Conservation (phyloP, 352 stramenopile species). For the Phytophthora fragariaefolia region DNA sequence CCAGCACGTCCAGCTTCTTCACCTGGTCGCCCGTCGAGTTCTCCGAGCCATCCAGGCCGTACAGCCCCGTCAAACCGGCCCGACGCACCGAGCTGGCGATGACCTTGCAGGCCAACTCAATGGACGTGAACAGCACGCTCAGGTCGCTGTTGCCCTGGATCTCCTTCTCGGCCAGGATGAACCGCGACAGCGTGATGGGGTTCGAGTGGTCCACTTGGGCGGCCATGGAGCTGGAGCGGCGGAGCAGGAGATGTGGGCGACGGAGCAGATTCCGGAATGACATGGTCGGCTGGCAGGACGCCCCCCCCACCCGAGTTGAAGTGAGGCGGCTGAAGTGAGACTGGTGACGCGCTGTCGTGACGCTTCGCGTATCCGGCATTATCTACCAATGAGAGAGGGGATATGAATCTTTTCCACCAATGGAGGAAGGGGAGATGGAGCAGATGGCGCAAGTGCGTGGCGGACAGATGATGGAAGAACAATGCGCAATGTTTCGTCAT, state of each 20-base stretch:
- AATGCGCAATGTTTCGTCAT: too few relatives aligned
- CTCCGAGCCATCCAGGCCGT: constrained; percentile 96
- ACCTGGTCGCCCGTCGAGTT: constrained; percentile 98
- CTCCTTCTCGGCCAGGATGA: constrained; percentile 93
- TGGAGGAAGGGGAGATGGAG: not conserved
- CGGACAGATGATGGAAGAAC: constrained; percentile 3
- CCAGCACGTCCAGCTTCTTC: constrained; percentile 99
- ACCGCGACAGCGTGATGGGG: constrained; percentile 94
- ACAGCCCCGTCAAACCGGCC: constrained; percentile 91
- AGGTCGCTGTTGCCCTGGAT: constrained; percentile 94
- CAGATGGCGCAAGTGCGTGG: constrained; percentile 29
- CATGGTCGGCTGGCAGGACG: too few relatives aligned
- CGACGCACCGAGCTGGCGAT: constrained; percentile 97
- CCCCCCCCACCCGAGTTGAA: too few relatives aligned
- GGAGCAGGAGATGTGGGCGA: constrained; percentile 14
- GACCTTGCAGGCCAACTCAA: constrained; percentile 97
- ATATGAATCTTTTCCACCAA: too few relatives aligned
- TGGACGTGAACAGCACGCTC: constrained; percentile 96
- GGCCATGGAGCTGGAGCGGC: constrained; percentile 25
- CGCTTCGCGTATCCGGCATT: too few relatives aligned
- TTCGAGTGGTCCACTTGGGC: constrained; percentile 76
- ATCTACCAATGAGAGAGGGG: too few relatives aligned
- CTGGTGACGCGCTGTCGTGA: constrained; percentile 38
- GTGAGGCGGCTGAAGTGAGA: constrained; percentile 15
- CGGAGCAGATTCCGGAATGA: constrained; percentile 35